Base-by-base conservation (phyloP, 2,329 filamentous ascomycete species). In the Hypoxylon rubiginosum region DNA sequence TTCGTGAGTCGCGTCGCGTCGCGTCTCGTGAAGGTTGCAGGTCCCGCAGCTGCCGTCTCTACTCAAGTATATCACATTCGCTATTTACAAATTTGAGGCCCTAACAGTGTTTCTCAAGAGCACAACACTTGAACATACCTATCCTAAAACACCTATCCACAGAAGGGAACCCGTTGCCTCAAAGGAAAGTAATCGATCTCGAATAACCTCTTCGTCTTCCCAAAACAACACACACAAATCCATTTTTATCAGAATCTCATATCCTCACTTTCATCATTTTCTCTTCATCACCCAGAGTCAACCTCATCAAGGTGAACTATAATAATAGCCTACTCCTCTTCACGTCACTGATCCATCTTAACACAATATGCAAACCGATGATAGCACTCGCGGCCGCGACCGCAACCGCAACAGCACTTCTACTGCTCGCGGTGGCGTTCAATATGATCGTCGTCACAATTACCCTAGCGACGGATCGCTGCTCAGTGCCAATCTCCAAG, bases 401-500 rank as follows among this genome's bases (percentile, higher is more conserved):
- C 46, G 26, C 24, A 11, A 1, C 13, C 26, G 5, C 11, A n/a
- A 34, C 17, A 13, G n/a, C 13, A 46, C 28, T 9, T 30, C n/a
- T 3, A 8, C 17, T 19, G 26, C 15, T 24, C 21, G 21, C 41
- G 8, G 4, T 24, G 28, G 17, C 17, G n/a, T 21, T 15, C 48
- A 21, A 13, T 2, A n/a, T 5, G 17, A 15, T 43, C 39, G 17
- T 28, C 8, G 11, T 21, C 11, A 7, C 5, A 10, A 2, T 9
- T 4, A 15, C 4, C 21, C 11, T 26, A 24, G 21, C 11, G 46
- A 32, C 30, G 57, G 55, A 8, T 39, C 52, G n/a, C 24, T 55
- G 24, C n/a, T 61, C 19, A 34, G 51, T 2, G 11, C 48, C 6
- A 52, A 58, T 36, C 28, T 71, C 0, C 45, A 55, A 11, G 68